These are phyloP conservation scores for Puccinellia tenuiflora DNA, from an alignment of 176 grass and related monocot genomes.

Conservation along the genomic window DNA sequence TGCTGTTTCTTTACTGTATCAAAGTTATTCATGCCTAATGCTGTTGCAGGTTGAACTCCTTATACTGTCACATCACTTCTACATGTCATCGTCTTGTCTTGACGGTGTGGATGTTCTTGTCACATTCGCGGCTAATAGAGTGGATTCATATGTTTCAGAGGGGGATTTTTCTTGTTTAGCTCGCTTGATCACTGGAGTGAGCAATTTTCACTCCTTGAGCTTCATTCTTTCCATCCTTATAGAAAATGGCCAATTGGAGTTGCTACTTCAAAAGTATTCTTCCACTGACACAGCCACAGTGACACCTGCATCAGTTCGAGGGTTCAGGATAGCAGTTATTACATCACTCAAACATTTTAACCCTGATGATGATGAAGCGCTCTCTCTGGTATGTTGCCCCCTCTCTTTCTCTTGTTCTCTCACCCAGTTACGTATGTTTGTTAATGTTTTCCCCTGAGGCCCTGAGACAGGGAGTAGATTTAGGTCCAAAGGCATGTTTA, in stretches of 20 bases:
- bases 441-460: background rate
- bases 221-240: slow-evolving; percentile 97
- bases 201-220: slow-evolving; percentile 92
- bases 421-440: background rate
- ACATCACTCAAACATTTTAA: slow-evolving; percentile 81
- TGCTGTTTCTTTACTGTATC: background rate
- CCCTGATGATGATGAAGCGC: slow-evolving; percentile 63
- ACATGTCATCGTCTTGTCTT: slow-evolving; percentile 82
- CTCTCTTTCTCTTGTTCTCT: slow-evolving; percentile 1
- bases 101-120: slow-evolving; percentile 92
- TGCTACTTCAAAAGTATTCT: slow-evolving; percentile 90
- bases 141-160: slow-evolving; percentile 85
- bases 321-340: slow-evolving; percentile 92
- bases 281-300: slow-evolving; percentile 74
- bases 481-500: slow-evolving; percentile 10
- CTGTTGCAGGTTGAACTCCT: slow-evolving; percentile 80
- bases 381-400: slow-evolving; percentile 65
- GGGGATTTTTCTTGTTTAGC: slow-evolving; percentile 76
- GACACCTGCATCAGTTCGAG: slow-evolving; percentile 63
- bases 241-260: slow-evolving; percentile 79
- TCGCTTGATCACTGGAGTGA: slow-evolving; percentile 87
- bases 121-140: slow-evolving; percentile 94
- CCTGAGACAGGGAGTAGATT: background rate
- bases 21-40: slow-evolving; percentile 22
- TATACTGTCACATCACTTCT: slow-evolving; percentile 93